phyloP scores from a whole-genome alignment of 176 grass and related monocot species.

The Hordeum vulgare region DNA sequence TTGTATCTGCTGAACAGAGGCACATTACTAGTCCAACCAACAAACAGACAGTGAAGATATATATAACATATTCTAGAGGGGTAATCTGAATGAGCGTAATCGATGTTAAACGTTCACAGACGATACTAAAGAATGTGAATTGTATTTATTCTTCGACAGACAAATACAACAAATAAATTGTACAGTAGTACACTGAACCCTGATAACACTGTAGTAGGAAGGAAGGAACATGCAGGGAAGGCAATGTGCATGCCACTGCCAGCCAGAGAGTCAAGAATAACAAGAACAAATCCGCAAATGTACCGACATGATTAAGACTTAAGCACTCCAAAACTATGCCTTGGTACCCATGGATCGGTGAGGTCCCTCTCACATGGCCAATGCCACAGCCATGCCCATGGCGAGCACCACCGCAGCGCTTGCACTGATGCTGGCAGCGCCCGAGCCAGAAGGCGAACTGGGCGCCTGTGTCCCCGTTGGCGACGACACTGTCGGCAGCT shows the following conservation, averaged over 20 bases:
- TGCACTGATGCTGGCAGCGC: conserved; percentile 9
- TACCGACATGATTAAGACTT: background rate
- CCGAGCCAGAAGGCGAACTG: conserved; percentile 30
- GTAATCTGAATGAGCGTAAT: background rate
- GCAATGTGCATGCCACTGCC: conserved; percentile 10
- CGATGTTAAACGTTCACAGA: background rate
- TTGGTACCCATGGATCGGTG: background rate
- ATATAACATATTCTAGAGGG: background rate
- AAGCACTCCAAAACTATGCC: background rate
- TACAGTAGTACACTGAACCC: background rate
- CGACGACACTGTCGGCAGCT: conserved; percentile 16
- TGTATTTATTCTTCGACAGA: background rate
- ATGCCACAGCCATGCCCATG: conserved; percentile 20
- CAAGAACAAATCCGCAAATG: background rate
- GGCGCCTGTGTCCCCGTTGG: conserved; percentile 22
- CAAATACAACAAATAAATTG: background rate
- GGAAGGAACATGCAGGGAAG: conserved; percentile 1
- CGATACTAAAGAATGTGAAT: conserved; percentile 1
- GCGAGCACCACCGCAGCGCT: conserved; percentile 28
- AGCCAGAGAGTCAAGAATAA: background rate
- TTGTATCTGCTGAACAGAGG: too few relatives aligned
- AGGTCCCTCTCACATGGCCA: conserved; percentile 36
- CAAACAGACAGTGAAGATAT: too few relatives aligned
- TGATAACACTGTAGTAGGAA: background rate
- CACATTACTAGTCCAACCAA: too few relatives aligned